Evolutionary conservation across 2,329 filamentous ascomycete species (phyloP), one percentile per base, ranked within the genome.

Genomic region (Fusarium sp.): DNA sequence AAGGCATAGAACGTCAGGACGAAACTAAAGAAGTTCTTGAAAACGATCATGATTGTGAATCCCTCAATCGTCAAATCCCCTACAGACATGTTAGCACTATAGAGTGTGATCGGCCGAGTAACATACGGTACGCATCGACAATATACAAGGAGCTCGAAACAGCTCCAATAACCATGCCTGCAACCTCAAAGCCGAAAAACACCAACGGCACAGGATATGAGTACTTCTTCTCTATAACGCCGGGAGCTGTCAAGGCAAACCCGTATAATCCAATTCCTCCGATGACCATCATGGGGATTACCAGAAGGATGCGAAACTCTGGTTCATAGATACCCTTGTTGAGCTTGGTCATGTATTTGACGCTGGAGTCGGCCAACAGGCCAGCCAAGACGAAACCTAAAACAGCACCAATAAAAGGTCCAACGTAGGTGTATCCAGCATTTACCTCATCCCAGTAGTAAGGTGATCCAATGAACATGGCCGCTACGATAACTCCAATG

Each of bases 11-110:
- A 96, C 0, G 94, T 97, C 56, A 97, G 82, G 8, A 89, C 88
- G 73, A 96, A 97, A 65, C 90, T 92, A 81, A 97, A 97, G 65
- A 97, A 86, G 78, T 97, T 97, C 80, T 97, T 97, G 84, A 97
- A 97, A 53, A 97, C 89, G 67, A 97, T 86, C 76, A 96, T 87
- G 78, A 93, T 92, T 0, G 94, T 97, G 77, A 97, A 97, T 8
- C 89, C 92, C 79, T 97, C 94, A 46, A 97, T 88, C 1, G 92
- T 88, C 56, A 97, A 88, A 64, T 95, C 90, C 9, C 89, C 90
- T 92, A 52, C 50, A 34, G 21, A 48, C 34, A 44, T 10, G 47
- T 62, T 28, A 67, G 40, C 24, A 24, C 23, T 19, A 15, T 30
- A 17, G 12, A 20, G 2, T 12, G 10, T 20, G 14, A 7, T 7